A percentile compares a stretch with the other conserved stretches of the same genome.
Conservation (phyloP, 495 filamentous ascomycete genomes). For the Podospora comata region DNA sequence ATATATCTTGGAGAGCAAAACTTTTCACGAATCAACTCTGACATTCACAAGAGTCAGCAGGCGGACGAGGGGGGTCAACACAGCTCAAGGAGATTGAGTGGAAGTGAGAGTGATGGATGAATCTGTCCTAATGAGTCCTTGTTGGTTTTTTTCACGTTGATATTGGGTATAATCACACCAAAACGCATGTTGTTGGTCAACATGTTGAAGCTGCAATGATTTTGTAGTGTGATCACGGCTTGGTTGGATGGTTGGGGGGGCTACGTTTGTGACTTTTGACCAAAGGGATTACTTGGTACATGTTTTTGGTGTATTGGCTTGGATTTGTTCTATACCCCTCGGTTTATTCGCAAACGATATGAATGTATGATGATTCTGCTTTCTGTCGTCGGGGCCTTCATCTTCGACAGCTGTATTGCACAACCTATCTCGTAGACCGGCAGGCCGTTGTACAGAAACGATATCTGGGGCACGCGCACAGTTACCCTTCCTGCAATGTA, state of each 20-base stretch:
- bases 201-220: not conserved
- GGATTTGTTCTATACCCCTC: not conserved
- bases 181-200: not conserved
- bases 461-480: not conserved
- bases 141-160: not conserved
- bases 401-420: not conserved
- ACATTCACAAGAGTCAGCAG: not conserved
- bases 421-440: not conserved
- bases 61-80: not conserved
- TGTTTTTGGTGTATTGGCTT: not conserved
- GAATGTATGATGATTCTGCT: not conserved
- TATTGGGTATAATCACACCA: not conserved
- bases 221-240: not conserved
- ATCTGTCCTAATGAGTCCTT: not conserved
- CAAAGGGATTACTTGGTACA: not conserved
- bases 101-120: not conserved
- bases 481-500: not conserved
- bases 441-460: not conserved
- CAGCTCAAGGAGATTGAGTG: not conserved
- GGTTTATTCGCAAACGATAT: not conserved
- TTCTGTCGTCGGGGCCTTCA: not conserved
- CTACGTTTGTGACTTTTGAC: not conserved
- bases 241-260: not conserved
- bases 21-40: conserved; percentile 17
- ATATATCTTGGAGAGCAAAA: conserved; percentile 15